phyloP scores from a whole-genome alignment of 1,139 yeast species.

The Protomyces arabidopsidicola region DNA sequence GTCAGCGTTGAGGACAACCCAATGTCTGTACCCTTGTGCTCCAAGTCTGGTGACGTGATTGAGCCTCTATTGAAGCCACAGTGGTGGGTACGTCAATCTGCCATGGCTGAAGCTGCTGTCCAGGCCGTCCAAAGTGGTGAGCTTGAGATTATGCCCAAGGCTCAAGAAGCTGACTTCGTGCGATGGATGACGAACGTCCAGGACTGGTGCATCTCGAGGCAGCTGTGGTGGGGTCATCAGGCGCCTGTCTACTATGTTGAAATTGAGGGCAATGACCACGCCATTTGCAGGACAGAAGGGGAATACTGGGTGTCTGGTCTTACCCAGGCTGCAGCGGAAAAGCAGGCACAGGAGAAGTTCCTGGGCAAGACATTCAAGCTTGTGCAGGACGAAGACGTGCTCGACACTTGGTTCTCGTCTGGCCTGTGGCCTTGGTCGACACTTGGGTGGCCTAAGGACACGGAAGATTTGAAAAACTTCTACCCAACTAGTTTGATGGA shows the following conservation, averaged over 20 bases:
- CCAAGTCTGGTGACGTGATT: conserved; percentile 93
- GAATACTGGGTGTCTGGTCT: conserved; percentile 91
- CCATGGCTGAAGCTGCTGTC: conserved; percentile 77
- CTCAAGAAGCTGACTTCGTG: conserved; percentile 89
- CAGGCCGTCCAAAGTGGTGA: conserved; percentile 75
- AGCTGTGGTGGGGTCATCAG: conserved; percentile 99
- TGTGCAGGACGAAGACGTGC: conserved; percentile 89
- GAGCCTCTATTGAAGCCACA: conserved; percentile 97
- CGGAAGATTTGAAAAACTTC: conserved; percentile 68
- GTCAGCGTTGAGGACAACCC: conserved; percentile 88
- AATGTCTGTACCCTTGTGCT: conserved; percentile 89
- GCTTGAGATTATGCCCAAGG: conserved; percentile 75
- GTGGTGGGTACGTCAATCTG: conserved; percentile 96
- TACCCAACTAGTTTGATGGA: conserved; percentile 91
- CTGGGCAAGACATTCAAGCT: conserved; percentile 65
- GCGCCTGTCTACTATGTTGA: conserved; percentile 90
- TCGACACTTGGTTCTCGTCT: conserved; percentile 98
- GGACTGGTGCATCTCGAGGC: conserved; percentile 99
- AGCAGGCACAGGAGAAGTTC: conserved; percentile 71
- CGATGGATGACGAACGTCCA: conserved; percentile 95
- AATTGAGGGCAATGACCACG: conserved; percentile 53
- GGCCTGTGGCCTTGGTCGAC: conserved; percentile 98
- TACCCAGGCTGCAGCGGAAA: conserved; percentile 71
- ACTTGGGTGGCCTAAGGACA: conserved; percentile 85
- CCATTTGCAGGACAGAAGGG: conserved; percentile 47